phyloP scores from a whole-genome alignment of 2,329 filamentous ascomycete species.

The Metarhizium robertsii region DNA sequence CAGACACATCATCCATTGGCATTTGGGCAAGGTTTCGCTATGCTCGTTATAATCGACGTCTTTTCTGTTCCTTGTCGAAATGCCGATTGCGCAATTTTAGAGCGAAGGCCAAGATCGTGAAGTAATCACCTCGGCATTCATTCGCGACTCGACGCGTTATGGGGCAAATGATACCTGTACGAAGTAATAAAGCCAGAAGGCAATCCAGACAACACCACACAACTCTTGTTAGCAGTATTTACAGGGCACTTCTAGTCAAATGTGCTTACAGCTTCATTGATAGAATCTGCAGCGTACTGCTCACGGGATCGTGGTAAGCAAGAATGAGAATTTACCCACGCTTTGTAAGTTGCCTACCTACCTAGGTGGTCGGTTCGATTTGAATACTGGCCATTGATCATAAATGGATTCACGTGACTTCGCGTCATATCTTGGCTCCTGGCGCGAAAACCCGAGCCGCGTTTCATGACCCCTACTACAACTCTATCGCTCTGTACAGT shows the following conservation, averaged over 20 bases:
- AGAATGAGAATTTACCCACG: neutral
- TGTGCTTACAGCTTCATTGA: too few species aligned
- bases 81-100: neutral
- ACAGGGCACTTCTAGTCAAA: neutral
- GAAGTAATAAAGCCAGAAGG: too few species aligned
- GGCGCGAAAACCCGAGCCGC: neutral
- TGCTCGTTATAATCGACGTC: neutral
- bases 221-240: neutral
- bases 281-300: too few species aligned
- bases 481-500: neutral
- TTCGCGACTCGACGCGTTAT: constrained; percentile 5
- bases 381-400: neutral
- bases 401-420: constrained; percentile 22
- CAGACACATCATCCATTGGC: constrained; percentile 41
- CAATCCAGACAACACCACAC: too few species aligned
- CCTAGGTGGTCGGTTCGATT: too few species aligned
- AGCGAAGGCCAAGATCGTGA: neutral
- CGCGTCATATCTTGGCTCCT: constrained; percentile 16
- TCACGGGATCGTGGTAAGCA: too few species aligned
- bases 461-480: neutral
- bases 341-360: too few species aligned
- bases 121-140: neutral
- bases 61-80: neutral
- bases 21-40: constrained; percentile 12
- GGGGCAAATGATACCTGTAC: neutral